Conservation (phyloP, 805 yeast species). For the Martiniozyma abietophila region DNA sequence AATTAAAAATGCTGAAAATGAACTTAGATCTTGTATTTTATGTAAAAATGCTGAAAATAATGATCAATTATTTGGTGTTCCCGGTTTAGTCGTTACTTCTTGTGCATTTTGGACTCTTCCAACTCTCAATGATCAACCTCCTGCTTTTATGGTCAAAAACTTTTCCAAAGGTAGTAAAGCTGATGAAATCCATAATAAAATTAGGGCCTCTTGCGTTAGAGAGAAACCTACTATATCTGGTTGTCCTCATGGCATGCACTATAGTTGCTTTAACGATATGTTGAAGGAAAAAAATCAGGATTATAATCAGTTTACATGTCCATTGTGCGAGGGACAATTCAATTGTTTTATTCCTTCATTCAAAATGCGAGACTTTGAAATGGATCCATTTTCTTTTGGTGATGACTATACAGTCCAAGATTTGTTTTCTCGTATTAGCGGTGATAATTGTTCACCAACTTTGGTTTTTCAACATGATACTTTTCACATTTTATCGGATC, state of each 20-base stretch:
- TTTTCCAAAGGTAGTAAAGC: slow-evolving; percentile 4
- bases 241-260: slow-evolving; percentile 49
- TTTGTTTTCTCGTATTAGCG: slow-evolving; percentile 10
- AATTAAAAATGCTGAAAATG: slow-evolving; percentile 8
- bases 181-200: slow-evolving; percentile 7
- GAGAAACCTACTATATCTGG: slow-evolving; percentile 30
- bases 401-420: slow-evolving; percentile 2
- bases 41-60: slow-evolving; percentile 46
- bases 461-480: slow-evolving; percentile 23
- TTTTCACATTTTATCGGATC: slow-evolving; percentile 18
- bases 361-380: slow-evolving; percentile 19
- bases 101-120: slow-evolving; percentile 44
- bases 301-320: slow-evolving; percentile 31
- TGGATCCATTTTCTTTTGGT: slow-evolving; percentile 14
- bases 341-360: slow-evolving; percentile 39
- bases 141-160: slow-evolving; percentile 18
- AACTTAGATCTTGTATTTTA: slow-evolving; percentile 38
- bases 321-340: slow-evolving; percentile 39
- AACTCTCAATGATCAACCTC: slow-evolving; percentile 22
- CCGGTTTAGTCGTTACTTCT: slow-evolving; percentile 38
- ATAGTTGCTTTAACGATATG: slow-evolving; percentile 31
- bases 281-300: slow-evolving; percentile 15
- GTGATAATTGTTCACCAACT: slow-evolving; percentile 23
- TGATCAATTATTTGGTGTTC: slow-evolving; percentile 48
- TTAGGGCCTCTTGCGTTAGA: slow-evolving; percentile 11